Evolutionary conservation across 352 stramenopile species (phyloP).

Genomic region (Pythium volutum): DNA sequence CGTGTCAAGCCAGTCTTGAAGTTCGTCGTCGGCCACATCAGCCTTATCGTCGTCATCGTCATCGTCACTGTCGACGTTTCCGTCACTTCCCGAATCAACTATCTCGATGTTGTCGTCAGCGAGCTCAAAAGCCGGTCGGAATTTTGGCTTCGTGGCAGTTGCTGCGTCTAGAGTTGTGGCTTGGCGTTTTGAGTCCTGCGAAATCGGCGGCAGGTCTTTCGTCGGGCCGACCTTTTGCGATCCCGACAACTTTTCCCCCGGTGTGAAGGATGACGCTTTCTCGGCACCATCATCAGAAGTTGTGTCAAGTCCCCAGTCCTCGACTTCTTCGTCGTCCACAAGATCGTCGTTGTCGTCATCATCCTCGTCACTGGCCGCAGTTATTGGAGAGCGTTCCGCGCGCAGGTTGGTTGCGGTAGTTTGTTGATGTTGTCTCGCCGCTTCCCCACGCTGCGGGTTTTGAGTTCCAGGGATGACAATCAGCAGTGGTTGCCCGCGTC

Average conservation of each 20-base stretch:
- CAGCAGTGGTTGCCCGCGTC: conserved; percentile 14
- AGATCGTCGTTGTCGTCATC: conserved; percentile 25
- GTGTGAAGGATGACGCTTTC: not conserved
- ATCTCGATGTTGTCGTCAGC: conserved; percentile 6
- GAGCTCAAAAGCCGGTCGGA: conserved; percentile 17
- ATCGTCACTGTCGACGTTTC: conserved; percentile 23
- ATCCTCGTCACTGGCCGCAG: conserved; percentile 20
- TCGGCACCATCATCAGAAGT: not conserved
- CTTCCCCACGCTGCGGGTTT: conserved; percentile 4
- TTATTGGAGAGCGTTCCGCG: not conserved
- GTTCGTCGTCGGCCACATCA: conserved; percentile 35
- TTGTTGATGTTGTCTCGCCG: not conserved
- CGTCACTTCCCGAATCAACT: conserved; percentile 17
- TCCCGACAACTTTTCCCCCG: not conserved
- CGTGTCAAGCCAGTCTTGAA: conserved; percentile 58
- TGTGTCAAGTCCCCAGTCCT: conserved; percentile 23
- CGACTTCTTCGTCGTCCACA: conserved; percentile 20
- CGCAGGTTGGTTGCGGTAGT: not conserved
- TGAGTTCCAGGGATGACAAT: conserved; percentile 12
- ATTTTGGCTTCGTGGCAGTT: not conserved
- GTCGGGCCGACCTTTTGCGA: not conserved
- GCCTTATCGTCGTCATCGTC: conserved; percentile 18
- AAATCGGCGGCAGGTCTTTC: not conserved
- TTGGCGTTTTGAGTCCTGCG: not conserved
- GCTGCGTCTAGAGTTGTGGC: not conserved